phyloP scores from a whole-genome alignment of 768 basidiomycete species.

The Xerocomellus amylosporus region DNA sequence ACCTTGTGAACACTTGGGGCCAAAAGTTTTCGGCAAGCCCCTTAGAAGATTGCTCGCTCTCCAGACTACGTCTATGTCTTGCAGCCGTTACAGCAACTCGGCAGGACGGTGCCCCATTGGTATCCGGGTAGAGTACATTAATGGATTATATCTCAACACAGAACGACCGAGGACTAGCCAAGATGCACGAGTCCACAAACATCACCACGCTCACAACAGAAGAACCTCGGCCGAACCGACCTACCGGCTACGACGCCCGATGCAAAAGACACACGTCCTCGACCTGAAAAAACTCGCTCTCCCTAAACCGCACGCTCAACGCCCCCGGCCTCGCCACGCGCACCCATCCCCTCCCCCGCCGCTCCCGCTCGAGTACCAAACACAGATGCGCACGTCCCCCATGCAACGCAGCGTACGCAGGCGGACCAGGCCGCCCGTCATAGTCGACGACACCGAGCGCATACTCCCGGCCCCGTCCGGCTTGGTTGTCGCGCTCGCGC shows the following conservation, averaged over 20 bases:
- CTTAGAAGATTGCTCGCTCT: no score
- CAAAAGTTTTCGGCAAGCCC: no score
- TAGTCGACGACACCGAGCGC: constrained; percentile 25
- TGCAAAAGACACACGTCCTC: constrained; percentile 24
- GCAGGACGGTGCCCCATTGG: no score
- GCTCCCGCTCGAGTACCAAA: constrained; percentile 23
- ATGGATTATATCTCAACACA: no score
- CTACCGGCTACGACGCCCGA: constrained; percentile 3
- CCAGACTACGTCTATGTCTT: no score
- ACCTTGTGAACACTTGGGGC: no score
- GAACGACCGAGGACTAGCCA: no score
- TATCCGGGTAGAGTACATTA: no score
- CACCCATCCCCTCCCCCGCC: constrained; percentile 19
- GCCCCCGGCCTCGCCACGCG: constrained; percentile 22
- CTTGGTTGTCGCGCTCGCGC: constrained; percentile 2
- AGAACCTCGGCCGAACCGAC: no score
- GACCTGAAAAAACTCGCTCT: constrained; percentile 20
- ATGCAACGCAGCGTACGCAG: constrained; percentile 20
- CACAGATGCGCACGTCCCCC: constrained; percentile 20
- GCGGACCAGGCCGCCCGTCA: constrained; percentile 19
- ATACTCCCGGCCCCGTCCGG: constrained; percentile 12
- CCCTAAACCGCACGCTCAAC: constrained; percentile 22
- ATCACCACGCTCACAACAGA: no score
- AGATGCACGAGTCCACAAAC: no score
- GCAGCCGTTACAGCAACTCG: no score